phyloP scores from a whole-genome alignment of 2,329 filamentous ascomycete genomes.

The Penicillium sp. region DNA sequence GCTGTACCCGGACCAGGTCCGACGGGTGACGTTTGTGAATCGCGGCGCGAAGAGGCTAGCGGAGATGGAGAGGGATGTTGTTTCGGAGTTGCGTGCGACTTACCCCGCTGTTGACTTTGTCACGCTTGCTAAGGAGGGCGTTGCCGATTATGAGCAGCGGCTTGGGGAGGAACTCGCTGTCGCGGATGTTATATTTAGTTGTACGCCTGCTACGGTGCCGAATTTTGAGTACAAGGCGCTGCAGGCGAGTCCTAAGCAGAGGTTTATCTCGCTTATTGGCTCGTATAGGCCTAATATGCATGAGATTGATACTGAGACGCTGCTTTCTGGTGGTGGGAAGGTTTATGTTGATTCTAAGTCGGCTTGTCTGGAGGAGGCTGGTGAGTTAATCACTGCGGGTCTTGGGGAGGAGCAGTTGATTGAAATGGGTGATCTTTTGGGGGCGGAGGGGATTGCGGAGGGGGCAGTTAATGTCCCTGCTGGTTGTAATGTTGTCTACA shows the following conservation, averaged over 20 bases:
- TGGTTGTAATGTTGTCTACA: conserved; percentile 46
- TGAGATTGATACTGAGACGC: conserved; percentile 46
- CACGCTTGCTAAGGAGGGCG: conserved; percentile 60
- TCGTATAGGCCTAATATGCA: conserved; percentile 55
- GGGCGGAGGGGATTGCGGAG: conserved; percentile 6
- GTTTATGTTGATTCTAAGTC: conserved; percentile 62
- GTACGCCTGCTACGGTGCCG: conserved; percentile 45
- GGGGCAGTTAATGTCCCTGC: conserved; percentile 23
- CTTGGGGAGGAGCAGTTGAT: conserved; percentile 37
- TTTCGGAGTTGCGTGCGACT: conserved; percentile 31
- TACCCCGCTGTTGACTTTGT: conserved; percentile 36
- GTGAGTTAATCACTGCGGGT: conserved; percentile 44
- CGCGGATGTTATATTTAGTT: conserved; percentile 49
- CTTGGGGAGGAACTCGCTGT: conserved; percentile 28
- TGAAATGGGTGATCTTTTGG: conserved; percentile 43
- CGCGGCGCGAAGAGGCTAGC: conserved; percentile 60
- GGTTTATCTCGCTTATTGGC: conserved; percentile 52
- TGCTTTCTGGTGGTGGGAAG: conserved; percentile 58
- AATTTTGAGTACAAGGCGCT: conserved; percentile 43
- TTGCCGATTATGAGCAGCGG: conserved; percentile 45
- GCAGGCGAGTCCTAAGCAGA: conserved; percentile 30
- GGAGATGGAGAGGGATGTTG: conserved; percentile 31
- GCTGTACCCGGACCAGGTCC: conserved; percentile 39
- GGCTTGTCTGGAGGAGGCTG: conserved; percentile 46
- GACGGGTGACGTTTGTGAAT: conserved; percentile 75